Conservation (phyloP, 1,139 yeast species). For the Zygosaccharomyces pseudobailii region DNA sequence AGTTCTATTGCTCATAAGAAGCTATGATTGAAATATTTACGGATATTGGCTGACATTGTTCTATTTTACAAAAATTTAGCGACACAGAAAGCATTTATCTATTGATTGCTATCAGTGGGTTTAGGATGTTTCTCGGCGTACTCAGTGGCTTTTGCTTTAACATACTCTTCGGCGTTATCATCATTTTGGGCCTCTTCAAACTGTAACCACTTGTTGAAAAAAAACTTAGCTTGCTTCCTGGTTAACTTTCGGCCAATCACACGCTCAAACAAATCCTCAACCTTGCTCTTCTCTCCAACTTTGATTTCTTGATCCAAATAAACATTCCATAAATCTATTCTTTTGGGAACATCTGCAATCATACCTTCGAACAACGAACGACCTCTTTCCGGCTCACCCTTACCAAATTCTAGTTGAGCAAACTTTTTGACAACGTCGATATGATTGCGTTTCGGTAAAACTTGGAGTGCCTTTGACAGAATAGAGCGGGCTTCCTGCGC, state of each 20-base stretch:
- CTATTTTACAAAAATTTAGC: background rate
- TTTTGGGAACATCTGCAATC: slow-evolving; percentile 82
- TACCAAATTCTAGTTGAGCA: slow-evolving; percentile 79
- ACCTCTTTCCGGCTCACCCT: slow-evolving; percentile 92
- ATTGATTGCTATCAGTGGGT: background rate
- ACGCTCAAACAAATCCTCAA: slow-evolving; percentile 79
- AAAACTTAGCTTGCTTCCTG: slow-evolving; percentile 91
- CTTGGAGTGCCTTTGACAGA: slow-evolving; percentile 66
- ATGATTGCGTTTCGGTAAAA: slow-evolving; percentile 71
- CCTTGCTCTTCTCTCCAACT: slow-evolving; percentile 52
- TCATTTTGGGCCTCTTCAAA: slow-evolving; percentile 71
- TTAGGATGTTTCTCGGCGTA: slow-evolving; percentile 42
- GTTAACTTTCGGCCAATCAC: slow-evolving; percentile 62
- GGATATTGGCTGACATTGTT: too few species aligned
- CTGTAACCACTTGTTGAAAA: slow-evolving; percentile 87
- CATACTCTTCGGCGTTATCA: slow-evolving; percentile 69
- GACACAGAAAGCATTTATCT: too few species aligned
- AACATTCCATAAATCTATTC: slow-evolving; percentile 92
- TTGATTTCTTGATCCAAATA: slow-evolving; percentile 91
- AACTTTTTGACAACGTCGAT: slow-evolving; percentile 79
- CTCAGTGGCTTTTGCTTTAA: slow-evolving; percentile 87
- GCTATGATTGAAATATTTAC: too few species aligned
- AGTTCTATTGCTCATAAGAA: too few species aligned
- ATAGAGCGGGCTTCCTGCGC: slow-evolving; percentile 61
- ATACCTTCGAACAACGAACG: slow-evolving; percentile 92